A percentile compares a stretch with the other conserved stretches of the same genome.
These are phyloP conservation scores for Sarocladium oryzae DNA, from an alignment of 2,329 filamentous ascomycete genomes.

Conservation along the genomic window DNA sequence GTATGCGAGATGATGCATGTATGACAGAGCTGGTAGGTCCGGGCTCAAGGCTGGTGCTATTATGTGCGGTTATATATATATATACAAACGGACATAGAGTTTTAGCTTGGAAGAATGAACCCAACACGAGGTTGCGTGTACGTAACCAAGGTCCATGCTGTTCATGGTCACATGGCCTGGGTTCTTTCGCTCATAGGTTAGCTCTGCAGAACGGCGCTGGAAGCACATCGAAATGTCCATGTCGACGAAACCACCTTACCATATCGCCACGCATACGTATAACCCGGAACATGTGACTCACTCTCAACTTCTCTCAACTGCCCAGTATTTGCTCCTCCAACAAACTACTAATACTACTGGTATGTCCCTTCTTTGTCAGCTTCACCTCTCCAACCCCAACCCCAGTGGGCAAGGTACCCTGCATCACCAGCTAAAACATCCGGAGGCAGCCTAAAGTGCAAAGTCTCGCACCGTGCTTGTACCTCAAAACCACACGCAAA, in stretches of 20 bases:
- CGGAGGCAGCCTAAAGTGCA: conserved; percentile 7
- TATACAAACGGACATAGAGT: too few species aligned
- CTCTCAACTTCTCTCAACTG: too few species aligned
- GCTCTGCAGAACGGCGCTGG: not conserved
- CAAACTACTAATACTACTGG: too few species aligned
- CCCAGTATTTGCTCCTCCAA: too few species aligned
- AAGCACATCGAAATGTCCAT: conserved; percentile 1
- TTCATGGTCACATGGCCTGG: not conserved
- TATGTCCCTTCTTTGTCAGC: too few species aligned
- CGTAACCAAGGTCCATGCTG: not conserved
- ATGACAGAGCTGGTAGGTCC: too few species aligned
- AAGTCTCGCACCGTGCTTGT: not conserved
- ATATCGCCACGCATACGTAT: not conserved
- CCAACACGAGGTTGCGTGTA: not conserved
- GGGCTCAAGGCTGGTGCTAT: too few species aligned
- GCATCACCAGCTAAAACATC: conserved; percentile 3
- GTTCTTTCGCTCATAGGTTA: not conserved
- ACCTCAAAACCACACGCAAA: not conserved
- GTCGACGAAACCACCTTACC: not conserved
- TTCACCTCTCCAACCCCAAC: too few species aligned
- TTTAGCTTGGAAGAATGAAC: too few species aligned
- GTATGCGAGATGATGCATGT: too few species aligned
- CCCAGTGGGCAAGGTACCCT: not conserved
- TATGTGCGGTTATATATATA: too few species aligned
- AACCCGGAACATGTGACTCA: too few species aligned